Evolutionary conservation across 2,329 filamentous ascomycete genomes (phyloP), one percentile per base, ranked within the genome.

Genomic region (Mycosphaerella arachidis): DNA sequence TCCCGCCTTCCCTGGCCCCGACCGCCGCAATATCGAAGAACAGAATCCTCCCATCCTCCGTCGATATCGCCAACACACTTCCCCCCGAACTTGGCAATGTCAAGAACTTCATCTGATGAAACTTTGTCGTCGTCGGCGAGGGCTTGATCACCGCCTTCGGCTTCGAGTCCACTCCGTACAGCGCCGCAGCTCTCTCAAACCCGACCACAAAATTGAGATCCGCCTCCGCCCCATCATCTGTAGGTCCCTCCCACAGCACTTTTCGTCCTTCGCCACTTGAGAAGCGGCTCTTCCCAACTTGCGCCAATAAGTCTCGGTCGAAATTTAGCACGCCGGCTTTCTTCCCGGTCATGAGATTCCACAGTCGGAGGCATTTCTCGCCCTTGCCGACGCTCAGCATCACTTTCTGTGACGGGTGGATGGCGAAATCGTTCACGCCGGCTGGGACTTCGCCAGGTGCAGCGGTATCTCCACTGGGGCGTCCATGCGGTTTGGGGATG

Each of bases 321-420:
- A 97, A 97, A 72, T 90, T 94, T 67, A 99, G 78, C 55, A 96
- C 92, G 31, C 92, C 91, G 0, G 92, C 92, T 78, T 96, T 97
- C 78, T 93, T 96, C 16, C 92, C 94, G 2, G 93, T 97, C 66
- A 97, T 92, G 64, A 99, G 75, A 71, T 99, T 97, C 94, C 94
- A 99, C 65, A 97, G 76, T 65, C 94, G 82, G 90, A 99, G 95
- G 71, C 88, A 91, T 65, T 86, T 87, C 78, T 99, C 94, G 65
- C 92, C 92, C 69, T 88, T 91, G 67, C 91, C 89, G 8, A 97
- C 92, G 68, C 86, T 95, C 61, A 99, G 86, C 90, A 97, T 96
- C 54, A 99, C 80, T 78, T 97, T 97, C 84, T 96, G 91, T 74
- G 90, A 95, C 0, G 94, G 93, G 73, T 99, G 94, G 29, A 99